Base-by-base conservation (phyloP, 441 rosid genomes). In the Kokia cookei region DNA sequence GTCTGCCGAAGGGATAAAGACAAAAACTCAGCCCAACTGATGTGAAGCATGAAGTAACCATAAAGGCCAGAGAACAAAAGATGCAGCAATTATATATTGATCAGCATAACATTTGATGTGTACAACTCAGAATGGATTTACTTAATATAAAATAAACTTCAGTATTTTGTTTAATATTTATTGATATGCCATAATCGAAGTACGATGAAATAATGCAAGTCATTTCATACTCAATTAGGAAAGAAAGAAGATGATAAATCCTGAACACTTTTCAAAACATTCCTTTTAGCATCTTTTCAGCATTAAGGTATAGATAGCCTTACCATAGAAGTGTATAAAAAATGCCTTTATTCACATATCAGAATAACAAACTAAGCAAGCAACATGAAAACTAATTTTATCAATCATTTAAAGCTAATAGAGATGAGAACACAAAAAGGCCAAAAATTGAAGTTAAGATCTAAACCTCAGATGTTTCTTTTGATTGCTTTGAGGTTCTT, bases 391-490 rank as follows among this genome's bases (percentile, higher is more conserved):
- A 53, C 24, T 53, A 6, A 17, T 17, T 53, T 53, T n/a, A 17
- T 45, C 4, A 61, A 61, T 54, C 2, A 17, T 58, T 58, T 58
- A 17, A 19, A 48, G 7, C 37, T 13, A 9, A 50, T 13, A 24
- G 11, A 3, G 68, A 68, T 8, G 45, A 26, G 24, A 58, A 70
- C 9, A 64, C 1, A 67, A 63, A 73, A 62, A 50, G n/a, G 48
- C 48, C 2, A 54, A 32, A 63, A 77, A 29, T 14, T 48, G 48
- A 55, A 63, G 66, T 73, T 65, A 37, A 70, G 61, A 77, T 51
- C 69, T 83, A 77, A 83, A 93, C 98, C 97, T 92, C 86, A 69
- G 92, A 86, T 14, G 78, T 80, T 69, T 80, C 60, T 43, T 73
- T 82, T 27, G 83, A 62, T 78, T 82, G 68, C 79, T 82, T 86